phyloP scores from a whole-genome alignment of 2,329 filamentous ascomycete species.

The Trematosphaeria pertusa region DNA sequence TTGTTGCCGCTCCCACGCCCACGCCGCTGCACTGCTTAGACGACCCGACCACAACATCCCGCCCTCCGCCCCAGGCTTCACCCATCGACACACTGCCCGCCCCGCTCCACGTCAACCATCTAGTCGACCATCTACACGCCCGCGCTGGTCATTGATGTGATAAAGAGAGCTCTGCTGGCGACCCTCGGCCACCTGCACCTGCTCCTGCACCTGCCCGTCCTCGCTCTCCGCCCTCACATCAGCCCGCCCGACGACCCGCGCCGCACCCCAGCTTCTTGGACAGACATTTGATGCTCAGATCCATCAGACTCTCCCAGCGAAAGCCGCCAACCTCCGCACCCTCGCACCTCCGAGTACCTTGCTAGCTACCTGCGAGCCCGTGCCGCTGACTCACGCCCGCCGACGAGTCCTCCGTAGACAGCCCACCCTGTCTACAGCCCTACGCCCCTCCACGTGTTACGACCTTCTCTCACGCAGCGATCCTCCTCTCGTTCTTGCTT shows the following conservation, averaged over 20 bases:
- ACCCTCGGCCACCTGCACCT: constrained; percentile 28
- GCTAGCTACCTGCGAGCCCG: constrained; percentile 42
- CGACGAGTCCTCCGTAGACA: constrained; percentile 36
- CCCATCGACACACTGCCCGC: constrained; percentile 10
- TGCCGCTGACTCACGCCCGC: constrained; percentile 45
- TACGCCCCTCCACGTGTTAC: constrained; percentile 47
- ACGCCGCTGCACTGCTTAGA: constrained; percentile 27
- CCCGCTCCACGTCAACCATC: constrained; percentile 22
- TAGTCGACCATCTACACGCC: constrained; percentile 39
- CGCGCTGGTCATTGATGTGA: constrained; percentile 41
- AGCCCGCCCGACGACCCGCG: constrained; percentile 18
- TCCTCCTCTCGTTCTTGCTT: constrained; percentile 33
- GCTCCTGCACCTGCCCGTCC: constrained; percentile 30
- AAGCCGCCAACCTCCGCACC: constrained; percentile 36
- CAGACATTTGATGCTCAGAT: constrained; percentile 33
- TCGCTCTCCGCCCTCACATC: constrained; percentile 28
- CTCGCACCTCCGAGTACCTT: constrained; percentile 27
- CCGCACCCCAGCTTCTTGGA: constrained; percentile 26
- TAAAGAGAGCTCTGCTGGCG: constrained; percentile 36
- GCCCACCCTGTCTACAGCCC: constrained; percentile 32
- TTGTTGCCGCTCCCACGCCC: constrained; percentile 26
- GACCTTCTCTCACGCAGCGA: constrained; percentile 49
- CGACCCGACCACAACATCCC: constrained; percentile 24
- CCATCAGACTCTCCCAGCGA: constrained; percentile 30
- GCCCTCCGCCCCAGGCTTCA: constrained; percentile 34